Base-by-base conservation (phyloP, 2,329 filamentous ascomycete species). In the Zasmidium cellare region DNA sequence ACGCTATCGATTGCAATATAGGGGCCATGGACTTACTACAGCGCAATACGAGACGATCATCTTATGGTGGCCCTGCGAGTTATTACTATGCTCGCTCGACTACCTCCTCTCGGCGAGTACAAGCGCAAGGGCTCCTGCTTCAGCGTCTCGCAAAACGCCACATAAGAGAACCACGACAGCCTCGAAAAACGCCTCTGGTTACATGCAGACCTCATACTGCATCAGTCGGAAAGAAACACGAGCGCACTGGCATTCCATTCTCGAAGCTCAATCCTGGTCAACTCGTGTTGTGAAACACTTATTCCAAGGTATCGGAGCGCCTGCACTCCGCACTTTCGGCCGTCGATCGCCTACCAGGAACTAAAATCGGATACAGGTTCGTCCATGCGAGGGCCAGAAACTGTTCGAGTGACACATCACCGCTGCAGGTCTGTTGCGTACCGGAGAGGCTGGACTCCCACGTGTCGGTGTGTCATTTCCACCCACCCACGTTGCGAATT, bases 321-420 rank as follows among this genome's bases (percentile, higher is more conserved):
- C 44, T 53, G 51, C 51, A 53, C 51, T 53, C 51, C 51, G 51
- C 44, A 44, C 24, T 23, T 45, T 53, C 51, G 35, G 51, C 51
- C 35, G 35, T 41, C 35, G 35, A 41, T 41, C 35, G 35, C 3
- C 16, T 41, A 45, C 41, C 44, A 24, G 28, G 22, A 46, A 28
- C 44, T 23, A 23, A 53, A 16, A 28, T 14, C 20, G 23, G 44
- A 31, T 46, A 22, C 51, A 46, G 51, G 46, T 53, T 35, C 16
- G 45, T 38, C 23, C 41, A 45, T 22, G 22, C 51, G 28, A 31
- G 51, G 38, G 24, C 46, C 51, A 53, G 51, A 41, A 53, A 46
- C 44, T 22, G 38, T 46, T 25, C 9, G 14, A 16, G 38, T 53
- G 51, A 28, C 51, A 46, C 51, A 45, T n/a, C 25, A 46, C 51